A percentile compares a stretch with the other conserved stretches of the same genome.
phyloP scores from a whole-genome alignment of 148 eudicot species.

The Camellia japonica region DNA sequence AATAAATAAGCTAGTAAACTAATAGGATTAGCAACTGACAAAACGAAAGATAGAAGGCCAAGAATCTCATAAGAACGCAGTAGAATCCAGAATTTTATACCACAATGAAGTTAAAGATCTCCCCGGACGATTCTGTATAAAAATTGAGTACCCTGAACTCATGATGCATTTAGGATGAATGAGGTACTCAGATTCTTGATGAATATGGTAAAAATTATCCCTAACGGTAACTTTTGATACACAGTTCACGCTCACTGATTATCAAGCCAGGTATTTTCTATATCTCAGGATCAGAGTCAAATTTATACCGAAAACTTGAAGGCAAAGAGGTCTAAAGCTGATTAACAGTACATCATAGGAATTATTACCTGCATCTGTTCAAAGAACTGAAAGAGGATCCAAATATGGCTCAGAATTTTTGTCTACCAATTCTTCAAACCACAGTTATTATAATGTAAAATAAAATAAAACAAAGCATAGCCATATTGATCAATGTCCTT shows the following conservation, averaged over 20 bases:
- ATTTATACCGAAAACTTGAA: neutral
- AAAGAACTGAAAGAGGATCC: neutral
- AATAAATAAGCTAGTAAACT: too few relatives aligned
- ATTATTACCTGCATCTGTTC: neutral
- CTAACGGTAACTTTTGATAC: neutral
- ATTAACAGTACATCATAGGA: neutral
- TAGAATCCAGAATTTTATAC: neutral
- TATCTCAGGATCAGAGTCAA: neutral
- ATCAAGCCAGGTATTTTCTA: too few relatives aligned
- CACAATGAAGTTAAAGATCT: neutral
- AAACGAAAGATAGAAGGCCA: neutral
- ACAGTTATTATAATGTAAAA: neutral
- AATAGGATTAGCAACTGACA: neutral
- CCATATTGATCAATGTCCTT: neutral
- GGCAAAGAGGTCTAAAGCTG: neutral
- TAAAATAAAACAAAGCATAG: neutral
- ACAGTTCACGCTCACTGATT: neutral
- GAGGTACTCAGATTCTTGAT: neutral
- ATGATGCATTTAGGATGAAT: neutral
- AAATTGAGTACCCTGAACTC: neutral
- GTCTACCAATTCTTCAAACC: neutral
- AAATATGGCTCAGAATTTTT: neutral
- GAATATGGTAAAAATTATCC: neutral
- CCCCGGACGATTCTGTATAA: too few relatives aligned
- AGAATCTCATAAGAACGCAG: neutral